phyloP scores from a whole-genome alignment of 441 rosid genomes.

The Francoa sonchifolia region DNA sequence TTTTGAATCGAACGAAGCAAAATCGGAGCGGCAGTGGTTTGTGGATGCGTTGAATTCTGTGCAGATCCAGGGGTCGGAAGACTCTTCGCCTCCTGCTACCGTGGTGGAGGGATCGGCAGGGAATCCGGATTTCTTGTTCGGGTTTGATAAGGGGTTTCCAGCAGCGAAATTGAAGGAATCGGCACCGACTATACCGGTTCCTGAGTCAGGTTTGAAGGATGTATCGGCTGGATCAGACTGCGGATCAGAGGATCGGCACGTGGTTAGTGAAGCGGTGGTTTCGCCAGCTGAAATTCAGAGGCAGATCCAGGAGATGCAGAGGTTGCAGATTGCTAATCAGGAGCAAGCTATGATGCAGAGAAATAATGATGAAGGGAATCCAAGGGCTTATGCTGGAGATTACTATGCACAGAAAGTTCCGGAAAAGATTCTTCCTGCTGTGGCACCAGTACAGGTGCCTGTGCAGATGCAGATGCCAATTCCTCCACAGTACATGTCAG shows the following conservation, averaged over 20 bases:
- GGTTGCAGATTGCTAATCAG: conserved; percentile 19
- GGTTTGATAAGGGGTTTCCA: conserved; percentile 29
- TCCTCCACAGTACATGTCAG: conserved; percentile 21
- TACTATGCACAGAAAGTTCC: conserved; percentile 18
- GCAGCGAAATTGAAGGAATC: conserved; percentile 15
- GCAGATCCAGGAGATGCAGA: conserved; percentile 31
- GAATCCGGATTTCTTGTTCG: conserved; percentile 37
- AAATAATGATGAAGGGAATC: conserved; percentile 18
- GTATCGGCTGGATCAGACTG: conserved; percentile 28
- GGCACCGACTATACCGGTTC: no score
- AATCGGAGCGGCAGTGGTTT: conserved; percentile 48
- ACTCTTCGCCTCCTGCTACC: conserved; percentile 18
- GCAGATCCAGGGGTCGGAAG: conserved; percentile 23
- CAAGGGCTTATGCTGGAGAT: conserved; percentile 17
- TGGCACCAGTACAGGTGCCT: conserved; percentile 13
- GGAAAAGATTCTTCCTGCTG: conserved; percentile 19
- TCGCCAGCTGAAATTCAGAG: conserved; percentile 27
- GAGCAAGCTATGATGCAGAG: conserved; percentile 20
- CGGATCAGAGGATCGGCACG: conserved; percentile 29
- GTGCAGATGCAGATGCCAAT: conserved; percentile 22
- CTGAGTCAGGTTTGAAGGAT: conserved; percentile 22
- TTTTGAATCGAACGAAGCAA: conserved; percentile 17
- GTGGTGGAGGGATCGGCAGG: conserved; percentile 8
- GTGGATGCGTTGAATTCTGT: conserved; percentile 43
- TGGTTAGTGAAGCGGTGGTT: conserved; percentile 17